Base-by-base conservation (phyloP, 1,139 yeast genomes). In the Geotrichum restrictum region DNA sequence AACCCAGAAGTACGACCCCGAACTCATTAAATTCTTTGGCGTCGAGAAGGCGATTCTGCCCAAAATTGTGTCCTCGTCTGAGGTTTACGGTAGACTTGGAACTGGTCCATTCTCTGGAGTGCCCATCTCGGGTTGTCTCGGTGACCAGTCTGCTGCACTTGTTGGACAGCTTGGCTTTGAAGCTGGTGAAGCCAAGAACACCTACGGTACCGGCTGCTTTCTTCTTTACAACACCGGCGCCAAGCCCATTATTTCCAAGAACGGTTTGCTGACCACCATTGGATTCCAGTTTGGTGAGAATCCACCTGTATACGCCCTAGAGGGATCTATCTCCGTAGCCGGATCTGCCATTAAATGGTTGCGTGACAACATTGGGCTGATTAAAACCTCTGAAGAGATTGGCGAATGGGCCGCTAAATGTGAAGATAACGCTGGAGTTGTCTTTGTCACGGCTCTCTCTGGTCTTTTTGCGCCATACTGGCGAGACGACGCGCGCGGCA, bases 201-300 rank as follows among this genome's bases (percentile, higher is more conserved):
- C 98, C 14, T 91, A 89, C 66, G 98, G 98, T 60, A 91, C 98
- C 1, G 98, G 98, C 59, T 88, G 96, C 69, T 91, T 91, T 77
- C 71, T 91, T 59, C 76, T 91, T 59, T 88, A 86, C 76, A 91
- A 91, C 71, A 88, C 96, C 2, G 98, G 98, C 53, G 69, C 75
- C 45, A 62, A 61, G 54, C 72, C 74, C 11, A 70, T 72, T 27
- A 79, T 83, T 46, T 82, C 91, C 40, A 75, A 79, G 41, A 83
- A 86, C 65, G 97, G 97, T 48, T 82, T 95, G 8, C 77, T 91
- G 62, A 88, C 97, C 41, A 91, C 97, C 1, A 78, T 89, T 54
- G 96, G 94, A 1, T 91, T 78, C 74, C 88, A 95, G 87, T 85
- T 89, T 72, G 94, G 95, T 39, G 76, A 77, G 51, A 75, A 79